Evolutionary conservation across 2,329 filamentous ascomycete species (phyloP).

Genomic region (Sporothrix globosa): DNA sequence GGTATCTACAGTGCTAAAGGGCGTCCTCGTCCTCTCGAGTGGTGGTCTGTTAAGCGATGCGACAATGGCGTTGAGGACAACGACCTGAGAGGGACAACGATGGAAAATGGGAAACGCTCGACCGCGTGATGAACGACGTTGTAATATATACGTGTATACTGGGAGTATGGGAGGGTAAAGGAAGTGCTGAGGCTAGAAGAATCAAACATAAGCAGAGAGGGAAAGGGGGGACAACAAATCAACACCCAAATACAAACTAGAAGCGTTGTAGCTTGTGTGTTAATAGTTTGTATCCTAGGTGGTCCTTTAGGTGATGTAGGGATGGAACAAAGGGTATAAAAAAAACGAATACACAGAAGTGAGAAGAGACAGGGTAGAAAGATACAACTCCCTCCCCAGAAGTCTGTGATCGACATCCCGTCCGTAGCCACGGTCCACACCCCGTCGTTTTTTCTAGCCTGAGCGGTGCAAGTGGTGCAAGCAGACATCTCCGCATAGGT

Average conservation of each 20-base stretch:
- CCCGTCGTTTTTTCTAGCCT: too few relatives aligned
- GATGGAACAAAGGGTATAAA: too few relatives aligned
- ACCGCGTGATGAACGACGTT: background rate
- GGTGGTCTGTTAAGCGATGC: background rate
- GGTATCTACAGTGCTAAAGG: background rate
- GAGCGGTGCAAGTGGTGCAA: too few relatives aligned
- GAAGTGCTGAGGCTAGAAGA: background rate
- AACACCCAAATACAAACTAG: background rate
- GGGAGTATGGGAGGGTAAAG: background rate
- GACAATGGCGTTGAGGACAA: too few relatives aligned
- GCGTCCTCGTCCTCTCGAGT: background rate
- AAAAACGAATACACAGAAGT: too few relatives aligned
- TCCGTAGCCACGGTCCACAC: too few relatives aligned
- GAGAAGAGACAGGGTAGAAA: too few relatives aligned
- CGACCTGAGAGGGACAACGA: background rate
- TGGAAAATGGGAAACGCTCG: background rate
- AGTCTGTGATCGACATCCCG: too few relatives aligned
- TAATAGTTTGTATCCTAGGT: slow-evolving; percentile 9
- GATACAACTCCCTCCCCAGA: too few relatives aligned
- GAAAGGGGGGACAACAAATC: background rate
- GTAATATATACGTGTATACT: slow-evolving; percentile 10
- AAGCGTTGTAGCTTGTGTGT: slow-evolving; percentile 1
- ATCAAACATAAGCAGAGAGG: background rate
- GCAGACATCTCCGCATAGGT: too few relatives aligned
- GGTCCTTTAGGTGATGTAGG: slow-evolving; percentile 8